phyloP scores from a whole-genome alignment of 352 stramenopile species.

The Aphanomyces astaci region DNA sequence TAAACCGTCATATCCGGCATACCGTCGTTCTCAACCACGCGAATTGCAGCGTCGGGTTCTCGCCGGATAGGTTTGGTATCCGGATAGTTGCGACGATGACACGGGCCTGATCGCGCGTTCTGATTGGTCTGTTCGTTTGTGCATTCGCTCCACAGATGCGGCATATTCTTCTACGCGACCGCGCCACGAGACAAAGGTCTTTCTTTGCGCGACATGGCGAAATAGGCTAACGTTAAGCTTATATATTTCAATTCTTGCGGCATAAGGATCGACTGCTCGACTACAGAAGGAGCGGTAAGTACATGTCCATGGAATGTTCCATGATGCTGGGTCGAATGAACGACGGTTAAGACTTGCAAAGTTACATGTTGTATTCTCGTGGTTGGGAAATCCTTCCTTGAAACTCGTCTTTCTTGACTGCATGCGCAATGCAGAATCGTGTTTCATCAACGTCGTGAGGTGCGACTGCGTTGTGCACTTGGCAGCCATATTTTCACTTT shows the following conservation, averaged over 20 bases:
- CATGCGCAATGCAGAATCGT: not conserved
- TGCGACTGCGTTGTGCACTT: too few relatives aligned
- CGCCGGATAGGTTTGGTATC: not conserved
- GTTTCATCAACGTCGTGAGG: not conserved
- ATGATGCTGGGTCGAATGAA: too few relatives aligned
- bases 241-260: not conserved
- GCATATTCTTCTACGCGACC: not conserved
- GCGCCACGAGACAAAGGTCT: not conserved
- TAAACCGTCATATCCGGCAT: not conserved
- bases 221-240: too few relatives aligned
- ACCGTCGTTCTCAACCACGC: not conserved
- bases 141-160: constrained; percentile 9
- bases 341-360: too few relatives aligned
- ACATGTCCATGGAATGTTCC: too few relatives aligned
- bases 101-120: not conserved
- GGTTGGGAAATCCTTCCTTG: too few relatives aligned
- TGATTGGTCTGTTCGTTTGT: constrained; percentile 13
- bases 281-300: too few relatives aligned
- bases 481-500: too few relatives aligned
- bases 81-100: not conserved
- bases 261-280: too few relatives aligned
- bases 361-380: not conserved
- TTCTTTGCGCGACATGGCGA: too few relatives aligned
- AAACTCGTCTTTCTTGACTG: not conserved
- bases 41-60: not conserved